A percentile compares a stretch with the other conserved stretches of the same genome.
Evolutionary conservation across 2,329 filamentous ascomycete genomes (phyloP).

Genomic region (Pestalotiopsis sp.): DNA sequence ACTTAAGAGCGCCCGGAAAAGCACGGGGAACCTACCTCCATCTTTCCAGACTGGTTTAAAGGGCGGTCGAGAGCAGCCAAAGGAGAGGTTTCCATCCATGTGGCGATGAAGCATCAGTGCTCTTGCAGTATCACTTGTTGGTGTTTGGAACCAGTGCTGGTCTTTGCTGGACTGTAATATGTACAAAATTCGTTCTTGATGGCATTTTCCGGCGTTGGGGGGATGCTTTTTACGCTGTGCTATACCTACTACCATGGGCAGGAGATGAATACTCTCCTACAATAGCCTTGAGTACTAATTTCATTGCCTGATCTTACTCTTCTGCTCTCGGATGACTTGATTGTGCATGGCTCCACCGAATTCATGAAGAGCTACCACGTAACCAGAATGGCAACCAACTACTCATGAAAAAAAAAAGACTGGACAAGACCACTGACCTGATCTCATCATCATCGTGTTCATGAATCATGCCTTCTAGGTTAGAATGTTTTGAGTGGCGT

Average conservation of each 20-base stretch:
- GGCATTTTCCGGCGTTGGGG: neutral
- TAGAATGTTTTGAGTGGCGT: neutral
- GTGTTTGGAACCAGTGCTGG: neutral
- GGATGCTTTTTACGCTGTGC: neutral
- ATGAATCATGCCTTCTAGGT: neutral
- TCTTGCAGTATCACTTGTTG: neutral
- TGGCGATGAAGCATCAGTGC: conserved; percentile 21
- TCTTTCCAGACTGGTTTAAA: conserved; percentile 22
- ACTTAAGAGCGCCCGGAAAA: conserved; percentile 27
- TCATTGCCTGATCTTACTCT: neutral
- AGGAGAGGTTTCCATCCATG: conserved; percentile 35
- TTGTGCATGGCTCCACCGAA: neutral
- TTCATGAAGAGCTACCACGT: neutral
- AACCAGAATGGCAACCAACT: neutral
- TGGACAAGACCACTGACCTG: neutral
- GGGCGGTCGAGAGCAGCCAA: conserved; percentile 20
- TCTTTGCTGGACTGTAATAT: neutral
- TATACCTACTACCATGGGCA: neutral
- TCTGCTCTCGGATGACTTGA: neutral
- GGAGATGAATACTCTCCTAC: neutral
- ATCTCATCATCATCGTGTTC: neutral
- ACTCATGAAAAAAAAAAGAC: neutral
- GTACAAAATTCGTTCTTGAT: neutral
- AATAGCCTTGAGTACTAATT: neutral
- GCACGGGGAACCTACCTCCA: conserved; percentile 22